These are phyloP conservation scores for Rehmannia glutinosa DNA, from an alignment of 257 asterid species.

Conservation along the genomic window DNA sequence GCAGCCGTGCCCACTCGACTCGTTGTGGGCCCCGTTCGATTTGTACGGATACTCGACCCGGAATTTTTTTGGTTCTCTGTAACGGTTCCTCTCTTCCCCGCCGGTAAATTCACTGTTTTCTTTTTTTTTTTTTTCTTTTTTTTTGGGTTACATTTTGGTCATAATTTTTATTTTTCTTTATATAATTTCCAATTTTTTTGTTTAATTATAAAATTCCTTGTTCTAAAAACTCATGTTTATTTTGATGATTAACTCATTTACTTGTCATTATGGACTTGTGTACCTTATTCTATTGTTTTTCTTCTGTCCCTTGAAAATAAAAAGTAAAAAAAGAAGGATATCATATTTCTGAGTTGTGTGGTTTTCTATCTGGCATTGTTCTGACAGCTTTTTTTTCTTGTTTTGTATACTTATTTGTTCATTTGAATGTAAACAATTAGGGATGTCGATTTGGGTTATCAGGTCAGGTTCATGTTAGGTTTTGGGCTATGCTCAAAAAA, in stretches of 20 bases:
- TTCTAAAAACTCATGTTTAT: background rate
- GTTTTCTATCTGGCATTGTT: background rate
- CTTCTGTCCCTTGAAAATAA: constrained; percentile 31
- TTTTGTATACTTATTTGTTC: background rate
- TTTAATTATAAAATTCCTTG: constrained; percentile 25
- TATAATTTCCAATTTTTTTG: constrained; percentile 15
- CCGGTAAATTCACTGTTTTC: constrained; percentile 59
- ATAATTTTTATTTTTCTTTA: constrained; percentile 14
- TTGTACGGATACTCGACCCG: constrained; percentile 48
- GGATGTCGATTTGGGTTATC: no score
- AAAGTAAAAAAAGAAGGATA: constrained; percentile 13
- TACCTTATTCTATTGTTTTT: constrained; percentile 27
- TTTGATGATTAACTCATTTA: constrained; percentile 36
- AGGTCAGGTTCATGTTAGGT: no score
- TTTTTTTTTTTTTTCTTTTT: background rate
- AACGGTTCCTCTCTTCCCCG: background rate
- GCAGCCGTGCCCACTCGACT: constrained; percentile 75
- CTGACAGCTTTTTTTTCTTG: background rate
- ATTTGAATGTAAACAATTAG: background rate
- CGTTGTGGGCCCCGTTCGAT: constrained; percentile 81
- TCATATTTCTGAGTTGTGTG: constrained; percentile 12
- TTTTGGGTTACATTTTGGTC: constrained; percentile 9
- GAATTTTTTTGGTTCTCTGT: constrained; percentile 5
- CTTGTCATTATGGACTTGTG: constrained; percentile 40
- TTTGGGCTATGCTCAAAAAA: no score